Conservation (phyloP, 768 basidiomycete genomes). For the Xerocomus brunneocitrinus region DNA sequence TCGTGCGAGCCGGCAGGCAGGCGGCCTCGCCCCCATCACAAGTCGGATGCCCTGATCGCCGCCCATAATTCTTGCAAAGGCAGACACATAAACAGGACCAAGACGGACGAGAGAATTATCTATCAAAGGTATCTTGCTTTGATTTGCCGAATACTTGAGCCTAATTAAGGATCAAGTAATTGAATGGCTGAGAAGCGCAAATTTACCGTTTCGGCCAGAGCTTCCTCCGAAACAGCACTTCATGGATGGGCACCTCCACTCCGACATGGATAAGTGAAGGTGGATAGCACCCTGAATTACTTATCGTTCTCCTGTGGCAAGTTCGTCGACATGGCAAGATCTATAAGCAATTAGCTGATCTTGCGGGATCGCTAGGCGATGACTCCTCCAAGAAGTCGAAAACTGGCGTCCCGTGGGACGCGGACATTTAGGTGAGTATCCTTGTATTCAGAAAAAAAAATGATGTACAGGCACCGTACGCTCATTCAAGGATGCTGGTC, state of each 20-base stretch:
- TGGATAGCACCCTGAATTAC: not conserved
- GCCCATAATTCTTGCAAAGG: not conserved
- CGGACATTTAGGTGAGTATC: slow-evolving; percentile 4
- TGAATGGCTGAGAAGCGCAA: slow-evolving; percentile 16
- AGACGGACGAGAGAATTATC: slow-evolving; percentile 1
- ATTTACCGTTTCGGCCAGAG: slow-evolving; percentile 10
- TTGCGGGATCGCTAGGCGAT: not conserved
- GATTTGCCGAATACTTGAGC: slow-evolving; percentile 14
- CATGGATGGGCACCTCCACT: not conserved
- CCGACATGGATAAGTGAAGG: slow-evolving; percentile 7
- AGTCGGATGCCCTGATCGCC: slow-evolving; percentile 5
- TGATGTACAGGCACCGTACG: not conserved
- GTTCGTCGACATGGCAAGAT: not conserved
- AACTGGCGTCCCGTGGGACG: slow-evolving; percentile 1
- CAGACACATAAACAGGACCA: slow-evolving; percentile 2
- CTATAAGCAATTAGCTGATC: slow-evolving; percentile 1
- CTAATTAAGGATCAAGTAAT: slow-evolving; percentile 22
- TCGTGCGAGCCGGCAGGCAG: slow-evolving; percentile 2
- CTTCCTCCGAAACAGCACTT: slow-evolving; percentile 5
- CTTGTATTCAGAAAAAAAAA: not conserved
- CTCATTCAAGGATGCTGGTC: slow-evolving; percentile 17
- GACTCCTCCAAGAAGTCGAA: slow-evolving; percentile 1
- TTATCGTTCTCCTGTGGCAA: slow-evolving; percentile 4
- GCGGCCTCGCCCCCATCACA: slow-evolving; percentile 11
- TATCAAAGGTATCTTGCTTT: slow-evolving; percentile 4